phyloP scores from a whole-genome alignment of 352 stramenopile genomes.

The Globisporangium canariense region DNA sequence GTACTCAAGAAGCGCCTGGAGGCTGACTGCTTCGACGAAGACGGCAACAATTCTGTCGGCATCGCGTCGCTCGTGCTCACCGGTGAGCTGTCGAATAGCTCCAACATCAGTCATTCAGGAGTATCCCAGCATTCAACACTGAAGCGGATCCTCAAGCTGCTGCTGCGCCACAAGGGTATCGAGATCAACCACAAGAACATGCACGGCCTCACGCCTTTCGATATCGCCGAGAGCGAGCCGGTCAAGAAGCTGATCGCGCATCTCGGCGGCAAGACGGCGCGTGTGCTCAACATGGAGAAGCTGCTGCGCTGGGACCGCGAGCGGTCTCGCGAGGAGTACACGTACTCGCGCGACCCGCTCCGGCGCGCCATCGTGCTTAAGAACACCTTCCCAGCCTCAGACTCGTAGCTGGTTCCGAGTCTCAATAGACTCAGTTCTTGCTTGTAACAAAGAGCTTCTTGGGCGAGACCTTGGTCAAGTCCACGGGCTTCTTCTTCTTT shows the following conservation, averaged over 20 bases:
- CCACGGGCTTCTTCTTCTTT: constrained; percentile 25
- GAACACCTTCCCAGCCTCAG: neutral
- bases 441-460: constrained; percentile 55
- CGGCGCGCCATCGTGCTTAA: constrained; percentile 27
- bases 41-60: constrained; percentile 64
- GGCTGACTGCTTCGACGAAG: constrained; percentile 62
- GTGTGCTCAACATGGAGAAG: constrained; percentile 38
- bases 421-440: constrained; percentile 25
- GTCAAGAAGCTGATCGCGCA: constrained; percentile 42
- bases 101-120: neutral
- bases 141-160: constrained; percentile 28
- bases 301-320: constrained; percentile 56
- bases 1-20: constrained; percentile 42
- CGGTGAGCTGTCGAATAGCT: neutral
- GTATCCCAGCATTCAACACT: constrained; percentile 6
- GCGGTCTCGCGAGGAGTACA: constrained; percentile 40
- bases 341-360: constrained; percentile 30
- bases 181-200: constrained; percentile 79
- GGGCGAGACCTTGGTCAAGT: constrained; percentile 25
- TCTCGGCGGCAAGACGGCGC: constrained; percentile 40
- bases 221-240: constrained; percentile 41
- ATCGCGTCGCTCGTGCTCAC: constrained; percentile 47
- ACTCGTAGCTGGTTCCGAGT: neutral
- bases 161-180: constrained; percentile 25
- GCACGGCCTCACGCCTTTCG: constrained; percentile 53